phyloP scores from a whole-genome alignment of 495 filamentous ascomycete species.

The Penicillium taxi region DNA sequence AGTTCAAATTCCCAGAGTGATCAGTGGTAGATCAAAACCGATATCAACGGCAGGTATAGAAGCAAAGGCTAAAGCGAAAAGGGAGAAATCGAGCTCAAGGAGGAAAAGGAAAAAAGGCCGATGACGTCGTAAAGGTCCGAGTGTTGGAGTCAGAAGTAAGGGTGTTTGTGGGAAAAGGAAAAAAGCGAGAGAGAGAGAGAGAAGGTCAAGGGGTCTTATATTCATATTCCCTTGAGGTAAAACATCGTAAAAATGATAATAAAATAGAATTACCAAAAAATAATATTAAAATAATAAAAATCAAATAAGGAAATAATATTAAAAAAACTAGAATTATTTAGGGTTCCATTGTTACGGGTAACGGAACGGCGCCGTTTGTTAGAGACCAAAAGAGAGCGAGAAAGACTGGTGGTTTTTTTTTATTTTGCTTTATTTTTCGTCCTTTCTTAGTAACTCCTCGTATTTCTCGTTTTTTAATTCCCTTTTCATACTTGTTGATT shows the following conservation, averaged over 20 bases:
- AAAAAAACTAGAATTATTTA: slow-evolving; percentile 16
- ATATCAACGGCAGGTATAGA: no score
- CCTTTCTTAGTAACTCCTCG: slow-evolving; percentile 1
- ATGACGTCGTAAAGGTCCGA: slow-evolving; percentile 5
- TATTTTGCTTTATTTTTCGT: background rate
- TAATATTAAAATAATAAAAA: slow-evolving; percentile 7
- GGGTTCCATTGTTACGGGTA: slow-evolving; percentile 22
- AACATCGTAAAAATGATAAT: background rate
- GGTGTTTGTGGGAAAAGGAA: background rate
- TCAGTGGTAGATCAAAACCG: no score
- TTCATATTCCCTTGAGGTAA: slow-evolving; percentile 14
- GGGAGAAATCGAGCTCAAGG: background rate
- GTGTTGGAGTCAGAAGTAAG: background rate
- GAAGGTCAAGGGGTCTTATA: slow-evolving; percentile 16
- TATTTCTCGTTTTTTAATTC: slow-evolving; percentile 5
- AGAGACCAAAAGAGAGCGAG: no score
- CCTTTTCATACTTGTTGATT: no score
- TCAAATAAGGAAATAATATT: background rate
- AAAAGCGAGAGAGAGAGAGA: background rate
- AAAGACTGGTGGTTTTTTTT: no score
- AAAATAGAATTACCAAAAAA: background rate
- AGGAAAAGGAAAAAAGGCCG: background rate
- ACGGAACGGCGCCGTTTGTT: slow-evolving; percentile 11
- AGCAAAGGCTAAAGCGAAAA: slow-evolving; percentile 3
- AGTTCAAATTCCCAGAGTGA: no score